These are phyloP conservation scores for Ogataea siamensis DNA, from an alignment of 805 yeast species.

Conservation along the genomic window DNA sequence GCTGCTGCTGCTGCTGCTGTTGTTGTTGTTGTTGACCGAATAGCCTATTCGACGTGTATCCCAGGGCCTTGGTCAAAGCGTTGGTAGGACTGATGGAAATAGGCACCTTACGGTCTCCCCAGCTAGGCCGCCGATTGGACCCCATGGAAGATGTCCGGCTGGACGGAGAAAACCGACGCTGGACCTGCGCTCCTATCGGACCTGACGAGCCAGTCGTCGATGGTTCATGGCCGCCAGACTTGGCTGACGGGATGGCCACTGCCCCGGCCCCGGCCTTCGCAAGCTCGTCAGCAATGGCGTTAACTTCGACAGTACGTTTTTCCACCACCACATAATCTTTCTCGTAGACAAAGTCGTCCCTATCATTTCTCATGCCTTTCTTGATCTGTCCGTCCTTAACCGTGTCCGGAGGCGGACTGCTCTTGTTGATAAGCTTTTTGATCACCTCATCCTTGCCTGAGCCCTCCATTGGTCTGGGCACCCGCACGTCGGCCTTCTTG, in stretches of 20 bases:
- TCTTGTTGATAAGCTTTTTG: conserved; percentile 42
- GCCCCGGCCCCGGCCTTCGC: conserved; percentile 50
- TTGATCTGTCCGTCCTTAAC: conserved; percentile 6
- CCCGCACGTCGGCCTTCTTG: conserved; percentile 10
- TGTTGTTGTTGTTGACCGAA: conserved; percentile 51
- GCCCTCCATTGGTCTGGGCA: conserved; percentile 24
- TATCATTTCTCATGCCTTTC: conserved; percentile 13
- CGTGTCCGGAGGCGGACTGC: conserved; percentile 42
- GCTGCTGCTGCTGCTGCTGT: conserved; percentile 15
- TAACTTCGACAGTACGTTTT: conserved; percentile 91
- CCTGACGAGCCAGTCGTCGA: background rate
- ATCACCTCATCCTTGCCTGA: conserved; percentile 42
- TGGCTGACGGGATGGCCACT: conserved; percentile 33
- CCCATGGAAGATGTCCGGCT: conserved; percentile 48
- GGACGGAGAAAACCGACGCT: conserved; percentile 36
- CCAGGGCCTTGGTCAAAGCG: conserved; percentile 84
- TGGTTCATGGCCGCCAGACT: conserved; percentile 1
- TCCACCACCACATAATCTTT: conserved; percentile 93
- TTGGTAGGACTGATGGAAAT: conserved; percentile 77
- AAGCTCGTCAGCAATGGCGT: conserved; percentile 91
- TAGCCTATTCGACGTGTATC: conserved; percentile 81
- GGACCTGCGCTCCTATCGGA: conserved; percentile 24
- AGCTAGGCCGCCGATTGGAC: conserved; percentile 55
- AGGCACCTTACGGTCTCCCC: conserved; percentile 62
- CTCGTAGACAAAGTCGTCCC: conserved; percentile 54